Percentiles rank a stretch among this genome's conserved stretches.
Conservation (phyloP, 1,284 basidiomycete genomes). For the Fomitopsis schrenkii region DNA sequence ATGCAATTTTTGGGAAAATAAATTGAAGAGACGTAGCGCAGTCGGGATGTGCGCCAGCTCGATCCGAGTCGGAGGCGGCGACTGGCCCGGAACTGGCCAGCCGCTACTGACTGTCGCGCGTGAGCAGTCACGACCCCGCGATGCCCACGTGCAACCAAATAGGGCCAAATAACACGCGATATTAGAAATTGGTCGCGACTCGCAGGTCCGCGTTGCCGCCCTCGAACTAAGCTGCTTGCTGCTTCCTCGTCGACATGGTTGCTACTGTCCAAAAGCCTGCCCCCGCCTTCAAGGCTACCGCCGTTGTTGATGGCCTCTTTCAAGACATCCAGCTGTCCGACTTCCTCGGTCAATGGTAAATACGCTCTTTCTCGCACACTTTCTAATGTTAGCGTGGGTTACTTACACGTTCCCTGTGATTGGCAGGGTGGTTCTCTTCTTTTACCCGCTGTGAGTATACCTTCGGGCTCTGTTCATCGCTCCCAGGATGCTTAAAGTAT, state of each 20-base stretch:
- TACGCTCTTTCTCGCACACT: constrained; percentile 6
- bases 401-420: not conserved
- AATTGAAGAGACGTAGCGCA: not conserved
- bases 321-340: constrained; percentile 70
- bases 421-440: constrained; percentile 30
- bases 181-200: constrained; percentile 6
- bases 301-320: constrained; percentile 75
- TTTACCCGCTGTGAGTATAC: constrained; percentile 70
- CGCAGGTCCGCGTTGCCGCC: not conserved
- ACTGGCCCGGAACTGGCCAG: not conserved
- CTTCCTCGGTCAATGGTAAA: constrained; percentile 80
- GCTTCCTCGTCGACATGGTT: constrained; percentile 42
- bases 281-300: constrained; percentile 71
- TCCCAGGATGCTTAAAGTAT: constrained; percentile 9
- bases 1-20: not conserved
- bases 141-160: constrained; percentile 19
- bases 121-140: constrained; percentile 12
- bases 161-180: constrained; percentile 26
- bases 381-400: constrained; percentile 1
- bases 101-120: not conserved
- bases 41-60: not conserved
- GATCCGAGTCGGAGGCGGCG: not conserved
- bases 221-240: not conserved
- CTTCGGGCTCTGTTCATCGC: constrained; percentile 2
- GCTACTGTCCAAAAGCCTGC: constrained; percentile 76